Conservation (phyloP, 2,329 filamentous ascomycete species). For the Onygenales sp. region DNA sequence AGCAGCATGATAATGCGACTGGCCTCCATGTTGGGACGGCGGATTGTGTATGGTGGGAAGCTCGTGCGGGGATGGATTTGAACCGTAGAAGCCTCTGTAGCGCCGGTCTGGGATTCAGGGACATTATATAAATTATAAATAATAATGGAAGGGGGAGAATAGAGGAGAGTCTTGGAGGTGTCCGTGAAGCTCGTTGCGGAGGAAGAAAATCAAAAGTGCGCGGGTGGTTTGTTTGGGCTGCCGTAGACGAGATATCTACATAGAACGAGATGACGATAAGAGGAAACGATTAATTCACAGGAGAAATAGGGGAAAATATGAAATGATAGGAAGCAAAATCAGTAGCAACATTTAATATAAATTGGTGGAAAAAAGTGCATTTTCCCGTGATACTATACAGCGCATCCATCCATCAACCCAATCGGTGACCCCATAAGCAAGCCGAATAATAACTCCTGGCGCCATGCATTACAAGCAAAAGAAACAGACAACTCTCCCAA, state of each 20-base stretch:
- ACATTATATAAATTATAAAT: conserved; percentile 1
- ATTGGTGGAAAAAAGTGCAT: neutral
- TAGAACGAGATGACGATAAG: neutral
- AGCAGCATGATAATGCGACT: neutral
- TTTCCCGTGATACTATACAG: neutral
- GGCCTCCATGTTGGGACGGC: neutral
- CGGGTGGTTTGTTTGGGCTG: neutral
- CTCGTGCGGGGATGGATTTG: neutral
- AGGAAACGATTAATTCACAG: neutral
- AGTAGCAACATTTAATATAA: neutral
- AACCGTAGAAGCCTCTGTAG: neutral
- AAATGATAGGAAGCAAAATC: neutral
- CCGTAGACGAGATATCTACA: neutral
- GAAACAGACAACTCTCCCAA: conserved; percentile 6
- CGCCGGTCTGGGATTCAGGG: neutral
- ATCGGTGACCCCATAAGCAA: neutral
- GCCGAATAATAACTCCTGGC: conserved; percentile 11
- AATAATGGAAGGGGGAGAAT: neutral
- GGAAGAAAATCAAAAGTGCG: neutral
- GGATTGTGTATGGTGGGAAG: neutral
- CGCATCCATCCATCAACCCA: neutral
- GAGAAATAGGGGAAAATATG: neutral
- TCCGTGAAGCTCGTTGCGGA: neutral
- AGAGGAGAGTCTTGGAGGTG: neutral
- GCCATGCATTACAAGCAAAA: conserved; percentile 8